A percentile compares a stretch with the other conserved stretches of the same genome.
Evolutionary conservation across 1,284 basidiomycete genomes (phyloP).

Genomic region (Bondarzewia mesenterica): DNA sequence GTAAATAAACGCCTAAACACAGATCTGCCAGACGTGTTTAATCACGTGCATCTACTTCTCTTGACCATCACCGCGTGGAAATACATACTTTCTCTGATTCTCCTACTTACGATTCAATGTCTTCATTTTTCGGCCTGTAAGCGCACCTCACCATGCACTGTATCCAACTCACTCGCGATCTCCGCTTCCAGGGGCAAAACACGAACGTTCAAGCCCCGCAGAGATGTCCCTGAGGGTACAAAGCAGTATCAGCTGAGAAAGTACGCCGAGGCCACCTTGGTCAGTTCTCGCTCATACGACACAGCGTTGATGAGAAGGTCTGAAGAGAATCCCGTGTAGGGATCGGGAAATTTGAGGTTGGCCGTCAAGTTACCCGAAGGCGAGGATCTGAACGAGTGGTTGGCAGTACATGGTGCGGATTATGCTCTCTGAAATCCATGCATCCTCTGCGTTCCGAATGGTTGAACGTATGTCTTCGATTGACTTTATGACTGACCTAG

Average conservation of each 20-base stretch:
- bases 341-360: slow-evolving; percentile 85
- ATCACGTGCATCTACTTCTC: background rate
- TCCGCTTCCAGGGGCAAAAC: slow-evolving; percentile 68
- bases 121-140: slow-evolving; percentile 80
- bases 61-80: background rate
- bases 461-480: background rate
- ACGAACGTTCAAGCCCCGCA: slow-evolving; percentile 93
- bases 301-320: background rate
- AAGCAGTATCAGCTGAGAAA: slow-evolving; percentile 96
- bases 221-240: slow-evolving; percentile 92
- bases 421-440: background rate
- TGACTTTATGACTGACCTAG: slow-evolving; percentile 35
- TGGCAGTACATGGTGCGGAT: slow-evolving; percentile 86
- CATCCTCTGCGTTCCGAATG: background rate
- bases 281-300: slow-evolving; percentile 27
- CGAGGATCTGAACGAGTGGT: slow-evolving; percentile 93
- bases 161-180: background rate
- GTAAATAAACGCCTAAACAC: background rate
- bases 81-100: background rate
- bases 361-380: slow-evolving; percentile 92
- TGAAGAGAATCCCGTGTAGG: slow-evolving; percentile 36
- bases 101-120: slow-evolving; percentile 40
- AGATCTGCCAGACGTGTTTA: background rate
- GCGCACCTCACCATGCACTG: slow-evolving; percentile 18
- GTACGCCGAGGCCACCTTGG: slow-evolving; percentile 94